A percentile compares a stretch with the other conserved stretches of the same genome.
Conservation (phyloP, 1,284 basidiomycete genomes). For the Cryptococcus jaspeensis region DNA sequence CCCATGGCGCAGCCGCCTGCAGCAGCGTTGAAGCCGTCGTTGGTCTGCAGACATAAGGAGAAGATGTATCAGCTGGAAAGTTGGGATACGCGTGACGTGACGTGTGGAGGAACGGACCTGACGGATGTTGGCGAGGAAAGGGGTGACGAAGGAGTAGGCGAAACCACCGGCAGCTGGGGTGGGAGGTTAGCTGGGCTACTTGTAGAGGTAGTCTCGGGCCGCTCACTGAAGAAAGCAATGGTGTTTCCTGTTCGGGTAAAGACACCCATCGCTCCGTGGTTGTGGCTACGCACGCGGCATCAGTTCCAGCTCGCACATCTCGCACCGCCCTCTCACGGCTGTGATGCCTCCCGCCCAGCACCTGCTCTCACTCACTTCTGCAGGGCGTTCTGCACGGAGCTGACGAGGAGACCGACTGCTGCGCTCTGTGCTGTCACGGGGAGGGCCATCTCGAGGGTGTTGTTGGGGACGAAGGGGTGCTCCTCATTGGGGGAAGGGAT, state of each 20-base stretch:
- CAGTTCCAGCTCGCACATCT: neutral
- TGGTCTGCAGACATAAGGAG: constrained; percentile 51
- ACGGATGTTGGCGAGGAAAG: constrained; percentile 75
- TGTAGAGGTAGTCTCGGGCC: neutral
- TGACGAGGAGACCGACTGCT: constrained; percentile 72
- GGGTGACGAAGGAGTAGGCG: constrained; percentile 78
- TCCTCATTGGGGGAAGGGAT: constrained; percentile 39
- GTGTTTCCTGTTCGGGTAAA: constrained; percentile 74
- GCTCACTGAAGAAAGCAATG: constrained; percentile 76
- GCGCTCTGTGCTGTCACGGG: constrained; percentile 67
- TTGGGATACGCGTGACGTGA: neutral
- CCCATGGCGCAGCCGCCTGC: constrained; percentile 90
- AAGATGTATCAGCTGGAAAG: constrained; percentile 7
- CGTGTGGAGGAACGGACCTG: constrained; percentile 46
- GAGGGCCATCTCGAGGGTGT: constrained; percentile 54
- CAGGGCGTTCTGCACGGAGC: constrained; percentile 80
- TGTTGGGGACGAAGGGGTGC: constrained; percentile 41
- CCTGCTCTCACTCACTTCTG: constrained; percentile 51
- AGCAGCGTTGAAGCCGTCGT: constrained; percentile 81
- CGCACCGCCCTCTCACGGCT: neutral
- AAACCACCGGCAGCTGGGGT: constrained; percentile 82
- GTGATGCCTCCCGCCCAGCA: neutral
- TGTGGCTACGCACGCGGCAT: constrained; percentile 57
- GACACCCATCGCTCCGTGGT: constrained; percentile 82
- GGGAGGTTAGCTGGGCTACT: constrained; percentile 9